Evolutionary conservation across 2,329 filamentous ascomycete genomes (phyloP).

Genomic region (Alternaria alternata): DNA sequence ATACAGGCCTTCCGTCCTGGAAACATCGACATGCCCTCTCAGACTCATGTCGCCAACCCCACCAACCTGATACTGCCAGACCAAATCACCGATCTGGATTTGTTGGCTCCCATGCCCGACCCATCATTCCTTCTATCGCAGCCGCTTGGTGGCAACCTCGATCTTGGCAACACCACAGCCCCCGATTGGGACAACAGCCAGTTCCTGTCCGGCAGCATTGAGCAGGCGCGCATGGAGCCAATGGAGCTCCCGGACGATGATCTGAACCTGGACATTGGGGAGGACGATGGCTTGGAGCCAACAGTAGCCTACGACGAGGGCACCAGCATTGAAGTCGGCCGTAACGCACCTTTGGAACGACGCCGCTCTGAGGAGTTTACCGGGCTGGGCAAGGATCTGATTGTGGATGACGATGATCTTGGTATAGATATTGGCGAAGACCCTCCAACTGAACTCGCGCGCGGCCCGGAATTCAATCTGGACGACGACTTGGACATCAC

Average conservation of each 20-base stretch:
- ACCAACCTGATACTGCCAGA: constrained; percentile 90
- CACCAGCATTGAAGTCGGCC: constrained; percentile 84
- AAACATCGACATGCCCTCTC: constrained; percentile 91
- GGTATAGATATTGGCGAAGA: constrained; percentile 52
- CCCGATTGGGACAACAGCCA: constrained; percentile 74
- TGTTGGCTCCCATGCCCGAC: constrained; percentile 80
- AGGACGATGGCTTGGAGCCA: constrained; percentile 47
- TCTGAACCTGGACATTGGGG: constrained; percentile 71
- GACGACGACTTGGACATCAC: constrained; percentile 51
- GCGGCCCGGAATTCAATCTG: constrained; percentile 35
- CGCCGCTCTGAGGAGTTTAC: constrained; percentile 45
- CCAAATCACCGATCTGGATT: constrained; percentile 89
- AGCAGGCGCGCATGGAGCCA: constrained; percentile 61
- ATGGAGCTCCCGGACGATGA: constrained; percentile 52
- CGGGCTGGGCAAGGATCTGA: constrained; percentile 61
- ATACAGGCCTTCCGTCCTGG: constrained; percentile 85
- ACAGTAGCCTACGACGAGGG: constrained; percentile 41
- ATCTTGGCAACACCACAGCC: constrained; percentile 53
- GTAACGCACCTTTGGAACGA: constrained; percentile 75
- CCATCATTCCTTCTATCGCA: constrained; percentile 82
- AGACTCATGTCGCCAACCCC: constrained; percentile 78
- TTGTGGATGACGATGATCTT: constrained; percentile 64
- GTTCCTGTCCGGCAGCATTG: constrained; percentile 74
- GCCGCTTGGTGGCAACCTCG: constrained; percentile 61
- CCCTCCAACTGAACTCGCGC: constrained; percentile 34